Conservation (phyloP, 108 stramenopile species). For the Cylindrotheca fusiformis region DNA sequence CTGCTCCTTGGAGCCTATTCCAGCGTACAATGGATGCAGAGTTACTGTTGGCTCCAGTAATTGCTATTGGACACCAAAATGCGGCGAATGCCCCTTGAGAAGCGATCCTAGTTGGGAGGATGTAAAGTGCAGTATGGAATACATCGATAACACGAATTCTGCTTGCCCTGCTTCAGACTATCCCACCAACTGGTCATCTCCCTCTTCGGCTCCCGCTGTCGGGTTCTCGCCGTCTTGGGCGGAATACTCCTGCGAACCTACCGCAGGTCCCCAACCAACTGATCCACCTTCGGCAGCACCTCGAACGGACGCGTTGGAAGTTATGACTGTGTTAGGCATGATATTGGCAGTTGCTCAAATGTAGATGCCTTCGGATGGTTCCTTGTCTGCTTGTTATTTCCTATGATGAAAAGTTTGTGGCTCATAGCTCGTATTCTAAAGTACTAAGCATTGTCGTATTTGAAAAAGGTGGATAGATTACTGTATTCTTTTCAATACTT, state of each 20-base stretch:
- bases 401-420: too few species aligned
- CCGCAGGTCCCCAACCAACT: not conserved
- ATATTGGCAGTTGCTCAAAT: not conserved
- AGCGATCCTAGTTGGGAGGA: not conserved
- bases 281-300: not conserved
- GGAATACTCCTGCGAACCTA: not conserved
- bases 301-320: not conserved
- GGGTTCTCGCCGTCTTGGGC: too few species aligned
- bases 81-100: constrained; percentile 11
- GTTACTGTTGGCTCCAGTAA: constrained; percentile 21
- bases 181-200: not conserved
- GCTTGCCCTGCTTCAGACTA: constrained; percentile 1
- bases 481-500: too few species aligned
- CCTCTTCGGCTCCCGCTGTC: not conserved
- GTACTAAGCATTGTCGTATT: too few species aligned
- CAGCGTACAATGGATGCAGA: constrained; percentile 28
- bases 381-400: too few species aligned
- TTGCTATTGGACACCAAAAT: constrained; percentile 25
- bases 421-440: too few species aligned
- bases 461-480: too few species aligned
- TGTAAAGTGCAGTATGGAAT: constrained; percentile 2
- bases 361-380: not conserved
- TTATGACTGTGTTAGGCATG: not conserved
- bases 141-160: not conserved
- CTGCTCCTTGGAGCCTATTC: constrained; percentile 21